These are phyloP conservation scores for Penicillium sp. DNA, from an alignment of 2,329 filamentous ascomycete species.

Conservation along the genomic window DNA sequence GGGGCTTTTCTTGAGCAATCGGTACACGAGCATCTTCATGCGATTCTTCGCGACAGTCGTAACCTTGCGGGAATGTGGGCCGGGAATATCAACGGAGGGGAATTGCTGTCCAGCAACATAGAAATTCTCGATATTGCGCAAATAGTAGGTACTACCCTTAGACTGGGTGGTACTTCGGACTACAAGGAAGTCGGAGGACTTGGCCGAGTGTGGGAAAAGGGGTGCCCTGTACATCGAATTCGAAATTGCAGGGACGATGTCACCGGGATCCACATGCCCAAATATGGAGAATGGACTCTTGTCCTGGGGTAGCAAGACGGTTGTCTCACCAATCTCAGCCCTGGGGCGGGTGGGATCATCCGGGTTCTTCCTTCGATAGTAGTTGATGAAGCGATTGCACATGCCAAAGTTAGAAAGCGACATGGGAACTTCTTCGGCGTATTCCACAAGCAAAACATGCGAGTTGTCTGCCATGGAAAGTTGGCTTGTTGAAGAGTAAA, in stretches of 20 bases:
- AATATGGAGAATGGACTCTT: conserved; percentile 96
- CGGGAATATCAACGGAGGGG: conserved; percentile 87
- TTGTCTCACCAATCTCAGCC: conserved; percentile 81
- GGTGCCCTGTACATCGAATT: conserved; percentile 96
- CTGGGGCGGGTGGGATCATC: conserved; percentile 77
- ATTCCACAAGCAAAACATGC: conserved; percentile 83
- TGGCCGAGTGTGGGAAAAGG: conserved; percentile 81
- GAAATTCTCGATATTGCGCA: conserved; percentile 87
- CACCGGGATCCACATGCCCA: conserved; percentile 85
- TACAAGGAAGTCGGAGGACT: conserved; percentile 81
- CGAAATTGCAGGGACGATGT: conserved; percentile 86
- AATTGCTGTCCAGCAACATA: conserved; percentile 92
- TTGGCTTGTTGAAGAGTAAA: conserved; percentile 78
- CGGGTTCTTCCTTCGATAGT: conserved; percentile 81
- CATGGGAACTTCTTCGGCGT: conserved; percentile 89
- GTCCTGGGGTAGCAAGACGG: conserved; percentile 86
- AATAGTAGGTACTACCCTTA: conserved; percentile 74
- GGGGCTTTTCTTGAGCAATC: conserved; percentile 76
- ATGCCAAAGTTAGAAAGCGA: conserved; percentile 96
- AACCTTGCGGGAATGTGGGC: conserved; percentile 89
- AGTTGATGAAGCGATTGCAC: conserved; percentile 95
- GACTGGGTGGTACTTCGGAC: conserved; percentile 77
- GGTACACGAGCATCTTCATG: conserved; percentile 92
- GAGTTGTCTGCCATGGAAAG: conserved; percentile 88
- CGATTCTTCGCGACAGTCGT: conserved; percentile 97